Conservation (phyloP, 257 asterid species). For the Plantago ovata region DNA sequence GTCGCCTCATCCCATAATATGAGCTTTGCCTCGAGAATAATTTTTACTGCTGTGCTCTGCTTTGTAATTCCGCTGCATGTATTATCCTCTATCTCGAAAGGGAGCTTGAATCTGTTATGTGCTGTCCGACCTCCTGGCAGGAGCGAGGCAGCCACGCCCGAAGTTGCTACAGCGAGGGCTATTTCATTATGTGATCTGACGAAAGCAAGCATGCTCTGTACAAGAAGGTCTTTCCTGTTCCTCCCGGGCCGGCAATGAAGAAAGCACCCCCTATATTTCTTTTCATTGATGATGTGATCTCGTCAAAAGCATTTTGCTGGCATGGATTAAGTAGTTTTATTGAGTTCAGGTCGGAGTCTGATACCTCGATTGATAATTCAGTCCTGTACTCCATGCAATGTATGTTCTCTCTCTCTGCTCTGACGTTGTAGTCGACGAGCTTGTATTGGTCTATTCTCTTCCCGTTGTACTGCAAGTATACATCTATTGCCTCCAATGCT, state of each 20-base stretch:
- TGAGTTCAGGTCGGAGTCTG: neutral
- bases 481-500: neutral
- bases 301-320: neutral
- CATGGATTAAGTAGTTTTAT: neutral
- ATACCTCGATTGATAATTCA: neutral
- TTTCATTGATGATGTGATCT: neutral
- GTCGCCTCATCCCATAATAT: too few species aligned
- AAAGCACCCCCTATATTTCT: neutral
- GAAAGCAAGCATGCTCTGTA: neutral
- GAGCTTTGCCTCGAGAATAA: too few species aligned
- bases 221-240: neutral
- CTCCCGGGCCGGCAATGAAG: neutral
- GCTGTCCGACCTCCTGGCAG: neutral
- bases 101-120: neutral
- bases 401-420: neutral
- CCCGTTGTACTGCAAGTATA: neutral
- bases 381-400: neutral
- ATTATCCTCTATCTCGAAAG: neutral
- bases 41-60: too few species aligned
- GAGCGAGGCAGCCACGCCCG: neutral
- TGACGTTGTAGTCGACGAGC: neutral
- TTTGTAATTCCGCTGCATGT: too few species aligned
- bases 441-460: neutral
- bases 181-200: neutral
- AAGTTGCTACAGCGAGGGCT: neutral